Evolutionary conservation across 257 asterid species (phyloP).

Genomic region (Scutellaria galericulata): DNA sequence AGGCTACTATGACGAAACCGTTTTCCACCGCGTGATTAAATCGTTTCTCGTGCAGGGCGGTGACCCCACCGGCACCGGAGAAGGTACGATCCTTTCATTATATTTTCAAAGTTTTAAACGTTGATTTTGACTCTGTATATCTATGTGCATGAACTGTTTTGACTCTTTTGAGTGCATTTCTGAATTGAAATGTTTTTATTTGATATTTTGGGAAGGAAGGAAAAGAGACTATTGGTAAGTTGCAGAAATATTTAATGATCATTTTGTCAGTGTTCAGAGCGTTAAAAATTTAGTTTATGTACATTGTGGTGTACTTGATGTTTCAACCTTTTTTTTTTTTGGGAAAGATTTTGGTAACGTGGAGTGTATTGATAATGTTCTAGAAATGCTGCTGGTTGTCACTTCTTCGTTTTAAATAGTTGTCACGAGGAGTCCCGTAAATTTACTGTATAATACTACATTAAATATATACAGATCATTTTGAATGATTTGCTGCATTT

Average conservation of each 20-base stretch:
- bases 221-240: background rate
- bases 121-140: background rate
- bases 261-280: background rate
- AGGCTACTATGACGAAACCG: constrained; percentile 78
- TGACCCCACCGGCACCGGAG: constrained; percentile 82
- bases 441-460: background rate
- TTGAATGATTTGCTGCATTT: background rate
- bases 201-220: background rate
- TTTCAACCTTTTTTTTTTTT: background rate
- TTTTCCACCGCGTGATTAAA: constrained; percentile 86
- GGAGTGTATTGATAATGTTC: background rate
- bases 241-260: background rate
- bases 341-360: background rate
- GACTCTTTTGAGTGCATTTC: constrained; percentile 28
- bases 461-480: background rate
- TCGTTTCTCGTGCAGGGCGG: constrained; percentile 88
- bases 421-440: background rate
- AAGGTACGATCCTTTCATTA: constrained; percentile 48
- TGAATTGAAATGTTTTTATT: background rate
- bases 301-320: background rate
- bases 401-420: background rate
- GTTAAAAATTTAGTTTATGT: background rate
- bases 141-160: constrained; percentile 11
- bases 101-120: constrained; percentile 6
- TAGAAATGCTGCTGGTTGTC: background rate